These are phyloP conservation scores for Aureobasidium sp. DNA, from an alignment of 2,329 filamentous ascomycete species.

Conservation along the genomic window DNA sequence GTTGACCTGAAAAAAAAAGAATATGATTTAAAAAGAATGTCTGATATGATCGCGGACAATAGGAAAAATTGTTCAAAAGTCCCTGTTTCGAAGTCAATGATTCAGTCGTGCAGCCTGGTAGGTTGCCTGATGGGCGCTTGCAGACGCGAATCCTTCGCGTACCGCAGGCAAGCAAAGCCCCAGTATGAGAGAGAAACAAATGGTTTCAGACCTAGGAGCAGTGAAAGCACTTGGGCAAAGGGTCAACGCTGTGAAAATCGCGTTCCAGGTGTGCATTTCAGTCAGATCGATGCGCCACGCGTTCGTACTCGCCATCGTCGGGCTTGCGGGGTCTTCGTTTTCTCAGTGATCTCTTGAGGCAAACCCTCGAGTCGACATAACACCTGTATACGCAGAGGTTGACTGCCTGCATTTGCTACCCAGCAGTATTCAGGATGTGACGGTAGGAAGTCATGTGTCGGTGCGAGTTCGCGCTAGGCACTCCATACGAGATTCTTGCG, in stretches of 20 bases:
- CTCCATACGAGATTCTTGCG: background rate
- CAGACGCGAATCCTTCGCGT: constrained; percentile 2
- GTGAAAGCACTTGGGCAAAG: background rate
- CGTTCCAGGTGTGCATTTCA: background rate
- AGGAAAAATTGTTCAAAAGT: background rate
- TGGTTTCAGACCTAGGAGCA: background rate
- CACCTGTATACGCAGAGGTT: background rate
- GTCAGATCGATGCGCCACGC: background rate
- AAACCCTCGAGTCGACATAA: background rate
- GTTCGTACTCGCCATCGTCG: background rate
- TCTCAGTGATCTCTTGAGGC: background rate
- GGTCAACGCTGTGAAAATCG: background rate
- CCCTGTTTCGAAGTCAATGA: background rate
- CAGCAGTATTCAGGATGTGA: too few relatives aligned
- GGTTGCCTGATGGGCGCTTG: constrained; percentile 13
- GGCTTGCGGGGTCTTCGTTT: background rate
- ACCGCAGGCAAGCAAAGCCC: background rate
- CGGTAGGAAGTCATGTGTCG: background rate
- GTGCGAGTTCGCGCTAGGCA: background rate
- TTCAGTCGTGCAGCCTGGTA: background rate
- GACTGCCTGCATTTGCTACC: too few relatives aligned
- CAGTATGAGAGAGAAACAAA: background rate
- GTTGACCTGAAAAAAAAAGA: background rate
- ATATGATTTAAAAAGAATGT: background rate
- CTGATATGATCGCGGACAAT: background rate